Percentiles rank a stretch among this genome's conserved stretches.
Evolutionary conservation across 257 asterid genomes (phyloP).

Genomic region (Datura wrightii): DNA sequence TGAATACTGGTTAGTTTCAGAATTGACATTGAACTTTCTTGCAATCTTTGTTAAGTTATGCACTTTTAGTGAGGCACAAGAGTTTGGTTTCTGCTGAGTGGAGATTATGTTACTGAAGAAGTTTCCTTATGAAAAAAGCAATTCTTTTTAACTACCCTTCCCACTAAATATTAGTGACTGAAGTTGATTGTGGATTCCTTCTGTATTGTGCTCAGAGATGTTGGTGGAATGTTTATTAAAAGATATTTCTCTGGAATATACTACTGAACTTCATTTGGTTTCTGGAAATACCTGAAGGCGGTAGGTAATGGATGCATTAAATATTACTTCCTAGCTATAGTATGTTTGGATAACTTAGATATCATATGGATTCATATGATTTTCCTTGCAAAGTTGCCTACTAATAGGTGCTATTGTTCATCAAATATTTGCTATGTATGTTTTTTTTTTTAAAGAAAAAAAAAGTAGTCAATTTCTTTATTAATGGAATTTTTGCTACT

Average conservation of each 20-base stretch:
- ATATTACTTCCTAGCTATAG: background rate
- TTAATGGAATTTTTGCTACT: background rate
- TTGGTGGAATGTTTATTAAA: conserved; percentile 3
- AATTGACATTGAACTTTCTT: background rate
- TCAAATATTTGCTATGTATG: background rate
- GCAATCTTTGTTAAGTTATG: background rate
- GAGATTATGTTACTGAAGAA: conserved; percentile 9
- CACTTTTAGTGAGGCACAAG: conserved; percentile 15
- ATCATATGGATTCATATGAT: background rate
- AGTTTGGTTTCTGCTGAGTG: conserved; percentile 8
- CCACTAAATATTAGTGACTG: background rate
- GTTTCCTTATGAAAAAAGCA: background rate
- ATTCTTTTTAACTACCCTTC: background rate
- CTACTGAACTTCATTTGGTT: background rate
- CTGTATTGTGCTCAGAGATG: conserved; percentile 1
- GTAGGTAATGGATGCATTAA: background rate
- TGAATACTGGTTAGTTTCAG: conserved; percentile 79
- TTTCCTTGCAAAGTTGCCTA: background rate
- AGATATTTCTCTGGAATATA: background rate
- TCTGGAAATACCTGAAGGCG: background rate
- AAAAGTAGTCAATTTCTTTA: background rate
- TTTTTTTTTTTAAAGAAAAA: background rate
- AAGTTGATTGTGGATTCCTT: background rate
- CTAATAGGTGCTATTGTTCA: background rate
- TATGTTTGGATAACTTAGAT: background rate